phyloP scores from a whole-genome alignment of 2,329 filamentous ascomycete species.

The Fulvia fulva region DNA sequence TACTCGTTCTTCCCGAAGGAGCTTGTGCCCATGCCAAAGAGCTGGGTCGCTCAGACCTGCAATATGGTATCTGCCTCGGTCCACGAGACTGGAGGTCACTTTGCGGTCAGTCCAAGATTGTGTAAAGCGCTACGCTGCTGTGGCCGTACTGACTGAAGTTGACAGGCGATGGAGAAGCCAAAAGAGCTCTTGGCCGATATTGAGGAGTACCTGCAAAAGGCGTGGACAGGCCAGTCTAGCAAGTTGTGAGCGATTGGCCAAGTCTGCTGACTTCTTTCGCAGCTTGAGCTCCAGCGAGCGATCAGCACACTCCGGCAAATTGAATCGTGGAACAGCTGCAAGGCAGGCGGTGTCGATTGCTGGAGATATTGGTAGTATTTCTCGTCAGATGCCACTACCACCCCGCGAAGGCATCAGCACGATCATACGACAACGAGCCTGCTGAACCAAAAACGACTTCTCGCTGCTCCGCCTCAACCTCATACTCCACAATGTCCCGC shows the following conservation, averaged over 20 bases:
- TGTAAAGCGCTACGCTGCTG: neutral
- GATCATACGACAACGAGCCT: slow-evolving; percentile 15
- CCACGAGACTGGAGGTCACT: slow-evolving; percentile 40
- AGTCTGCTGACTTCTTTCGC: neutral
- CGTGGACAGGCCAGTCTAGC: slow-evolving; percentile 22
- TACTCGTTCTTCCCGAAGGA: slow-evolving; percentile 45
- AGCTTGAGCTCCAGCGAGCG: neutral
- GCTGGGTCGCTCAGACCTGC: slow-evolving; percentile 35
- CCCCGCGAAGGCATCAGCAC: slow-evolving; percentile 14
- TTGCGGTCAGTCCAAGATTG: slow-evolving; percentile 24
- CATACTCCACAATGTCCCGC: slow-evolving; percentile 15
- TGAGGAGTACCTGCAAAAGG: slow-evolving; percentile 33
- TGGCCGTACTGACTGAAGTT: neutral
- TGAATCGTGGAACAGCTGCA: neutral
- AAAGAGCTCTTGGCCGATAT: slow-evolving; percentile 32
- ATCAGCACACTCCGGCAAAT: neutral
- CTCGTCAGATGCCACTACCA: slow-evolving; percentile 13
- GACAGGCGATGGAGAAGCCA: slow-evolving; percentile 35
- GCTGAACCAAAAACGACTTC: slow-evolving; percentile 13
- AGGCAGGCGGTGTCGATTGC: neutral
- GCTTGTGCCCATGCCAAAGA: slow-evolving; percentile 36
- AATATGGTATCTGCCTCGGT: slow-evolving; percentile 37
- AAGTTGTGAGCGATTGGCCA: neutral
- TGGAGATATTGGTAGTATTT: neutral
- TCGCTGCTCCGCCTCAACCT: slow-evolving; percentile 9